Conservation (phyloP, 108 stramenopile genomes). For the Schizochytrium sp. region DNA sequence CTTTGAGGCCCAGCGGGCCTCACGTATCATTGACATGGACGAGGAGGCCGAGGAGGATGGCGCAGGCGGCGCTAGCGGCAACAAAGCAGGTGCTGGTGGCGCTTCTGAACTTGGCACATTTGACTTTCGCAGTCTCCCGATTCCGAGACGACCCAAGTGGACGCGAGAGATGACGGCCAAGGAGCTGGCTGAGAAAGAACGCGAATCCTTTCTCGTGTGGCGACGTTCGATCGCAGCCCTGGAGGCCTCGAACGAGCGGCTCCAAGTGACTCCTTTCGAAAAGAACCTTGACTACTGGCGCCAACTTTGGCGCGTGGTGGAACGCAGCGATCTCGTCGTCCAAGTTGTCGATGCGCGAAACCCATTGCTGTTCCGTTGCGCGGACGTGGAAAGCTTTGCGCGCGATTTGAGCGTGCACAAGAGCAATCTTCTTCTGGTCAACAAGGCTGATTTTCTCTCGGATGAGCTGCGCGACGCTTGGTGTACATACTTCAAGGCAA, state of each 20-base stretch:
- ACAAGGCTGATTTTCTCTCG: slow-evolving; percentile 93
- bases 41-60: slow-evolving; percentile 39
- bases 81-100: not conserved
- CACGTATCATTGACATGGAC: slow-evolving; percentile 54
- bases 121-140: slow-evolving; percentile 71
- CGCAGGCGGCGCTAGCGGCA: slow-evolving; percentile 26
- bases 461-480: slow-evolving; percentile 68
- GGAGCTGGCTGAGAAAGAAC: slow-evolving; percentile 75
- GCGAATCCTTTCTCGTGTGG: slow-evolving; percentile 86
- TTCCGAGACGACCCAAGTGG: slow-evolving; percentile 89
- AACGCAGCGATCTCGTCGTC: slow-evolving; percentile 76
- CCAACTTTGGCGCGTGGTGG: slow-evolving; percentile 95
- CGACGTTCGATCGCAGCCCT: slow-evolving; percentile 72
- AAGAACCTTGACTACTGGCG: slow-evolving; percentile 98
- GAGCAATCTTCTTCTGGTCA: slow-evolving; percentile 78
- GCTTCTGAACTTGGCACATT: slow-evolving; percentile 44
- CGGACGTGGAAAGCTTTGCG: slow-evolving; percentile 75
- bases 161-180: slow-evolving; percentile 70
- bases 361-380: slow-evolving; percentile 84
- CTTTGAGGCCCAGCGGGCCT: slow-evolving; percentile 72
- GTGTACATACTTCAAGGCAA: slow-evolving; percentile 67
- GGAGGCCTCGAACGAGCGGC: slow-evolving; percentile 59
- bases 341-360: slow-evolving; percentile 96
- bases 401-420: slow-evolving; percentile 63
- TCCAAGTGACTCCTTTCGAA: slow-evolving; percentile 83